These are phyloP conservation scores for Acrodontium crateriforme DNA, from an alignment of 2,329 filamentous ascomycete genomes.

Conservation along the genomic window DNA sequence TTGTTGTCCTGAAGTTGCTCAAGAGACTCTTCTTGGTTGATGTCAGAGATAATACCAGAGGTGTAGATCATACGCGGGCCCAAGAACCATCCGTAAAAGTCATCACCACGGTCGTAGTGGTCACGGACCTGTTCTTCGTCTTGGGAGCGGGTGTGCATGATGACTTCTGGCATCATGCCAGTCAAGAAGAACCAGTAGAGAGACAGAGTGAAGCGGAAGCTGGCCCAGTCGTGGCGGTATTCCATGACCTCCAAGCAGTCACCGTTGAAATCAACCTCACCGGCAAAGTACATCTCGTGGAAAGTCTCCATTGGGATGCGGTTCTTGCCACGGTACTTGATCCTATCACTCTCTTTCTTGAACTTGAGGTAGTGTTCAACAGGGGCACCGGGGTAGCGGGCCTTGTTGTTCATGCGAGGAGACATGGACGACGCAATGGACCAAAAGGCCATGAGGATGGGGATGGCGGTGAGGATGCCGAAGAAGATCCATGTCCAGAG, in stretches of 20 bases:
- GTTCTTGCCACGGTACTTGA: constrained; percentile 61
- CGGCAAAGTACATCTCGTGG: constrained; percentile 95
- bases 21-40: constrained; percentile 73
- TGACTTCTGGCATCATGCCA: constrained; percentile 75
- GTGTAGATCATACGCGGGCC: constrained; percentile 99
- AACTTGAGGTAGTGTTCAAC: constrained; percentile 85
- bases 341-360: constrained; percentile 45
- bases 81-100: constrained; percentile 98
- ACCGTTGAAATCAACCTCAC: constrained; percentile 88
- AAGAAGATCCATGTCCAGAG: constrained; percentile 82
- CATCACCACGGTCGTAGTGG: constrained; percentile 95
- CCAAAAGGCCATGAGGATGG: constrained; percentile 75
- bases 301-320: constrained; percentile 89
- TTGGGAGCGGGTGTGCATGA: constrained; percentile 85
- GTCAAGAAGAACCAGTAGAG: constrained; percentile 82
- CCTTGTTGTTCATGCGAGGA: constrained; percentile 88
- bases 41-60: constrained; percentile 81
- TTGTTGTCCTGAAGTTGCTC: constrained; percentile 98
- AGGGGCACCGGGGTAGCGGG: constrained; percentile 66
- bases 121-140: constrained; percentile 96
- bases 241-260: constrained; percentile 81
- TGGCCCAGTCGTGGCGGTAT: constrained; percentile 94
- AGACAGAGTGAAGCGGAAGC: constrained; percentile 75
- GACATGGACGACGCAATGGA: constrained; percentile 63
- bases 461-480: constrained; percentile 59